These are phyloP conservation scores for Backusella tarrabulga DNA, from an alignment of 192 early-diverging fungal genomes.

Conservation along the genomic window DNA sequence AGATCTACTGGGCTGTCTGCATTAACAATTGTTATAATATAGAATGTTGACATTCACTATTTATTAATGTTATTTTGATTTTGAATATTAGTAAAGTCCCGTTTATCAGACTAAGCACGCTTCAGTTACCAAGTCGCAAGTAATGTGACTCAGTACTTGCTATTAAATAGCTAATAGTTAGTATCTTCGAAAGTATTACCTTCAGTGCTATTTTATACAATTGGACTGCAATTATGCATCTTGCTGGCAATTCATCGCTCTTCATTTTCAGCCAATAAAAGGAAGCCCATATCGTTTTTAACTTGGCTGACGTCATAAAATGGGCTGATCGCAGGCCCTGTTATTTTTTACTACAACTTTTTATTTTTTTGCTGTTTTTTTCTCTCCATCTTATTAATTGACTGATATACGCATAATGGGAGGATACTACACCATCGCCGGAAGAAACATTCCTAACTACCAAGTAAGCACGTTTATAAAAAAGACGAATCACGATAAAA, in stretches of 20 bases:
- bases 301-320: not conserved
- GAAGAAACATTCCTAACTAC: slow-evolving; percentile 32
- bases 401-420: slow-evolving; percentile 10
- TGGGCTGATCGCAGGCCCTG: not conserved
- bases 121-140: no score
- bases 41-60: no score
- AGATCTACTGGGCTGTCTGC: no score
- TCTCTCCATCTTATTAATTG: not conserved
- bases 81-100: no score
- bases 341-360: slow-evolving; percentile 1
- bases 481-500: not conserved
- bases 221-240: not conserved
- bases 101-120: no score
- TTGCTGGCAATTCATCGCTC: not conserved
- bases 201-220: not conserved
- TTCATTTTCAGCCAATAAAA: not conserved
- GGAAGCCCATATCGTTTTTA: not conserved
- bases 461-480: slow-evolving; percentile 16
- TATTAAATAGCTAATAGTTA: no score
- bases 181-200: no score
- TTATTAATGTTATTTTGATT: no score
- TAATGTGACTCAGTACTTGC: no score
- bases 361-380: slow-evolving; percentile 1
- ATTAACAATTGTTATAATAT: no score
- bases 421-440: slow-evolving; percentile 40